Evolutionary conservation across 805 yeast species (phyloP).

Genomic region (Teunomyces pallodes): DNA sequence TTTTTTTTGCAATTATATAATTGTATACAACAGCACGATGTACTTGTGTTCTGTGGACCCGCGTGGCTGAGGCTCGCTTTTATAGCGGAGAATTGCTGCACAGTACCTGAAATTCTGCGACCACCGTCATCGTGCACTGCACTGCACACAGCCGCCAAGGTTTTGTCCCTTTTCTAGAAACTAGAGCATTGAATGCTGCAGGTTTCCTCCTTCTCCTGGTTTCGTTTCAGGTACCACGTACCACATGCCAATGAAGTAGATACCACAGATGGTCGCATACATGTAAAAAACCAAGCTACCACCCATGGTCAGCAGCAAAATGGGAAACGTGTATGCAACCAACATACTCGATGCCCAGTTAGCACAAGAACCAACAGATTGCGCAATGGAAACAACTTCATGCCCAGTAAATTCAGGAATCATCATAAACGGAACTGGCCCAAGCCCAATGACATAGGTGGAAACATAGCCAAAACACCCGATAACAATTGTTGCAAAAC

Average conservation of each 20-base stretch:
- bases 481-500: slow-evolving; percentile 18
- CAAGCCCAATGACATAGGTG: slow-evolving; percentile 35
- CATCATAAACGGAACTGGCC: slow-evolving; percentile 39
- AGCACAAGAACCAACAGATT: slow-evolving; percentile 32
- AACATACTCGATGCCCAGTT: slow-evolving; percentile 36
- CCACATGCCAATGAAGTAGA: slow-evolving; percentile 18
- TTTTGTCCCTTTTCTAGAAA: background rate
- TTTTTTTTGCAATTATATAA: background rate
- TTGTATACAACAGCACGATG: background rate
- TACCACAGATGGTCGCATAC: slow-evolving; percentile 20
- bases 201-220: slow-evolving; percentile 12
- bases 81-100: background rate
- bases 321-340: slow-evolving; percentile 33
- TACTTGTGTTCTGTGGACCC: background rate
- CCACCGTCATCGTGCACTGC: background rate
- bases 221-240: slow-evolving; percentile 34
- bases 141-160: background rate
- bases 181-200: background rate
- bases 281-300: slow-evolving; percentile 26
- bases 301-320: slow-evolving; percentile 21
- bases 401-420: slow-evolving; percentile 33
- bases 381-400: slow-evolving; percentile 33
- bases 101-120: slow-evolving; percentile 3
- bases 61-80: background rate
- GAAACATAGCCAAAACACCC: slow-evolving; percentile 31